Conservation (phyloP, 2,329 filamentous ascomycete genomes). For the Escovopsis sp. region DNA sequence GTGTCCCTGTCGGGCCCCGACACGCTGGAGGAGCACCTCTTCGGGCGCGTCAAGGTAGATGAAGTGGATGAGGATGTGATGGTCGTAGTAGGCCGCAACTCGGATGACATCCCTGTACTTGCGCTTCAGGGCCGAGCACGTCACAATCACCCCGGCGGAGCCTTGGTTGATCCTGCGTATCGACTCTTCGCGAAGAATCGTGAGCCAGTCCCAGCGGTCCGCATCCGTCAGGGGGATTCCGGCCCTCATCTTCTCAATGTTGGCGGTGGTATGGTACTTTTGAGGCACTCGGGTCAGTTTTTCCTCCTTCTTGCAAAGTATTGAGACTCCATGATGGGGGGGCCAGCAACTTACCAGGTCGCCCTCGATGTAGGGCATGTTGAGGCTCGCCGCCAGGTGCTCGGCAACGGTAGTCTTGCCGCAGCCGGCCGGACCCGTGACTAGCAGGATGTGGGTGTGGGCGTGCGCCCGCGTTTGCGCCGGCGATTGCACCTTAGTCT, state of each 20-base stretch:
- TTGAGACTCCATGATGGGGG: constrained; percentile 10
- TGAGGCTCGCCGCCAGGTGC: constrained; percentile 45
- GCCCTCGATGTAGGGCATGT: constrained; percentile 60
- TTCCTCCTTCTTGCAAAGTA: background rate
- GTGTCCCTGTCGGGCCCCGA: constrained; percentile 61
- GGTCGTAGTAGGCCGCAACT: constrained; percentile 61
- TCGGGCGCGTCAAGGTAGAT: constrained; percentile 76
- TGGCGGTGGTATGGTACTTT: constrained; percentile 61
- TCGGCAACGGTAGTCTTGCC: constrained; percentile 65
- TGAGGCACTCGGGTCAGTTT: background rate
- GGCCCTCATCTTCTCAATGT: constrained; percentile 80
- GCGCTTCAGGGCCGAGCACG: constrained; percentile 89
- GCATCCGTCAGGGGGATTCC: constrained; percentile 78
- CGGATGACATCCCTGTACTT: constrained; percentile 92
- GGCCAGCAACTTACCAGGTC: constrained; percentile 45
- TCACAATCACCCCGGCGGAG: constrained; percentile 70
- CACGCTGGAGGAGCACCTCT: constrained; percentile 59
- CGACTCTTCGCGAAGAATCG: constrained; percentile 55
- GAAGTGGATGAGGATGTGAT: constrained; percentile 71
- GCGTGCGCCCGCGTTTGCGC: no score
- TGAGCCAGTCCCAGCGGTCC: constrained; percentile 97
- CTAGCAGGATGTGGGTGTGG: constrained; percentile 62
- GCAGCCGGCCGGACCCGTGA: constrained; percentile 66
- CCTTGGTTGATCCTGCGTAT: constrained; percentile 40
- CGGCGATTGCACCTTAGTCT: constrained; percentile 7